Base-by-base conservation (phyloP, 208 protist species). In the Porcisia hertigi region DNA sequence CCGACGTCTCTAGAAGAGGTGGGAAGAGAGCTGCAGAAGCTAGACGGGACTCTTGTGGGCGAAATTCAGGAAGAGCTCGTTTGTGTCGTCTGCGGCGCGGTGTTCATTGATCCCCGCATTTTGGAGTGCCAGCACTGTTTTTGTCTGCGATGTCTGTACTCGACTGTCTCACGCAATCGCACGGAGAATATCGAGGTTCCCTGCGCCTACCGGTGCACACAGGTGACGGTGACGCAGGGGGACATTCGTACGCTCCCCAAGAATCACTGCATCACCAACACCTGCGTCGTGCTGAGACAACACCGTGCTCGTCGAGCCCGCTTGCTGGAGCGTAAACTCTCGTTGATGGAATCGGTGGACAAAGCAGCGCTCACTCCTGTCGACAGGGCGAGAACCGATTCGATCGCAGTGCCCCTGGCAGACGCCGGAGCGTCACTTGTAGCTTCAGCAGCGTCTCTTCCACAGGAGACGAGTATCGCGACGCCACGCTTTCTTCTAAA, bases 121-220 rank as follows among this genome's bases (percentile, higher is more conserved):
- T 78, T 94, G n/a, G 49, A 64, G n/a, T 94, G 90, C 67, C 87
- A 94, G 70, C 90, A 94, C 73, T 84, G 73, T 55, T 92, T 94
- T 73, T 94, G 90, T 69, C 76, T 94, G 3, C 81, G 87, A n/a
- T 94, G 90, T 52, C 72, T 92, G 20, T 88, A 88, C 78, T 73
- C 66, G 16, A 79, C 72, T 30, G 76, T 83, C 5, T 52, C 79
- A 43, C 79, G 85, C 39, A 79, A 90, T 25, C 83, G 86, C 8
- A 77, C 66, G 52, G 49, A 52, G 30, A 25, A 79, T 41, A 64
- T 88, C 12, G 70, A 69, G n/a, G 62, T 92, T 30, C 62, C 75
- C 20, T 92, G 88, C 57, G 75, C 86, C 58, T 89, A 85, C 58
- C 84, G 82, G 6, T 92, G 88, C 71, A 62, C 69, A 9, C 77